These are phyloP conservation scores for Zygotorulaspora sp. DNA, from an alignment of 805 yeast species.

Conservation along the genomic window DNA sequence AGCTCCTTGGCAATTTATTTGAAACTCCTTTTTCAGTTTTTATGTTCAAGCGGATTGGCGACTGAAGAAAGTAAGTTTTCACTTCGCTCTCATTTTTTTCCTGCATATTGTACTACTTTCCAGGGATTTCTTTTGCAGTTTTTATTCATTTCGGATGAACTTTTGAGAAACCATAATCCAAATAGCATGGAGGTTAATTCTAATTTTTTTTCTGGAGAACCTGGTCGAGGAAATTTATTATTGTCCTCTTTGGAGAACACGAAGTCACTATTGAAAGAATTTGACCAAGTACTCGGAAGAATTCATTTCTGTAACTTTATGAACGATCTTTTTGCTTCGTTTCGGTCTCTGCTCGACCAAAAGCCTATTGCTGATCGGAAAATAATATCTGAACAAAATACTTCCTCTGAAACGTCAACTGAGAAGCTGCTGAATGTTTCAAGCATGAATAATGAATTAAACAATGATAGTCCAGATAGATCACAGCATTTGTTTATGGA, in stretches of 20 bases:
- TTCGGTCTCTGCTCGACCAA: constrained; percentile 8
- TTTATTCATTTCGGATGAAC: constrained; percentile 10
- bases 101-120: constrained; percentile 15
- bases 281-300: constrained; percentile 8
- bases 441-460: not conserved
- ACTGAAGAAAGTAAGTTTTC: constrained; percentile 3
- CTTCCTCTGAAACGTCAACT: not conserved
- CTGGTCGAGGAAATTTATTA: not conserved
- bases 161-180: not conserved
- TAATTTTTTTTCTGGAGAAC: not conserved
- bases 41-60: constrained; percentile 7
- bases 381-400: not conserved
- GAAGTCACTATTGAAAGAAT: constrained; percentile 4
- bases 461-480: not conserved
- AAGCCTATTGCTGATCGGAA: not conserved
- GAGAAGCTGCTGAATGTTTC: not conserved
- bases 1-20: constrained; percentile 7
- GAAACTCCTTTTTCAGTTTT: constrained; percentile 6
- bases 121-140: constrained; percentile 15
- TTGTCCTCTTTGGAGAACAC: constrained; percentile 5
- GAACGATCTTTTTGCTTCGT: constrained; percentile 13
- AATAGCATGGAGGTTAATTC: not conserved
- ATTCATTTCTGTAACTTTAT: constrained; percentile 11
- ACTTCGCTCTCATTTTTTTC: constrained; percentile 12
- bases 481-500: constrained; percentile 4